These are phyloP conservation scores for Candida nitratophila DNA, from an alignment of 805 yeast genomes.

Conservation along the genomic window DNA sequence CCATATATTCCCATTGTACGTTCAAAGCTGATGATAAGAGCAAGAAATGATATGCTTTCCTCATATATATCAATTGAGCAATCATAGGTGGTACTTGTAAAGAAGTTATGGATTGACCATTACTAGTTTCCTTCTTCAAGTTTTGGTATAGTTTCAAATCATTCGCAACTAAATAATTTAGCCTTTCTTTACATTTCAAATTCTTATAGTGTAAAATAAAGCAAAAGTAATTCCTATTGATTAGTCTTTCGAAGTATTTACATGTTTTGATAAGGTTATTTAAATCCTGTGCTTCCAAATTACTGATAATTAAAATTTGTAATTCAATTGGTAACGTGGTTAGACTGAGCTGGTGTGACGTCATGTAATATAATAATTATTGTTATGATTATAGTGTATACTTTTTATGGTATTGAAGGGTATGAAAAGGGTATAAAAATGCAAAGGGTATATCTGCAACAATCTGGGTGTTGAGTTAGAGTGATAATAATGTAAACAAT, in stretches of 20 bases:
- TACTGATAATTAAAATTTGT: constrained; percentile 1
- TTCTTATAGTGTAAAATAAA: constrained; percentile 1
- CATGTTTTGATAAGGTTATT: background rate
- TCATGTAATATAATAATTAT: too few species aligned
- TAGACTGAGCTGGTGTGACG: background rate
- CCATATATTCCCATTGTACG: background rate
- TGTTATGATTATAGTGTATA: too few species aligned
- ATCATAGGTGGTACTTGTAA: too few species aligned
- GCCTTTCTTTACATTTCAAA: background rate
- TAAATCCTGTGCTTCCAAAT: constrained; percentile 5
- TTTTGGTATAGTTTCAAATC: too few species aligned
- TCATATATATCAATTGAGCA: background rate
- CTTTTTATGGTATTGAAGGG: too few species aligned
- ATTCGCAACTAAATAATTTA: background rate
- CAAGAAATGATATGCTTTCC: background rate
- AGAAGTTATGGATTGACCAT: too few species aligned
- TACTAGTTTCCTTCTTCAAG: too few species aligned
- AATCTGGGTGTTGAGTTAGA: too few species aligned
- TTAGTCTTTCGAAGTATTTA: background rate
- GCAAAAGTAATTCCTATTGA: background rate
- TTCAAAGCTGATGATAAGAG: background rate
- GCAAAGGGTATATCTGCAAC: too few species aligned
- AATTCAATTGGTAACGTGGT: constrained; percentile 4
- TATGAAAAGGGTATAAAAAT: too few species aligned
- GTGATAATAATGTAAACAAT: too few species aligned